Evolutionary conservation across 306 rosid species (phyloP).

Genomic region (Urtica urens): DNA sequence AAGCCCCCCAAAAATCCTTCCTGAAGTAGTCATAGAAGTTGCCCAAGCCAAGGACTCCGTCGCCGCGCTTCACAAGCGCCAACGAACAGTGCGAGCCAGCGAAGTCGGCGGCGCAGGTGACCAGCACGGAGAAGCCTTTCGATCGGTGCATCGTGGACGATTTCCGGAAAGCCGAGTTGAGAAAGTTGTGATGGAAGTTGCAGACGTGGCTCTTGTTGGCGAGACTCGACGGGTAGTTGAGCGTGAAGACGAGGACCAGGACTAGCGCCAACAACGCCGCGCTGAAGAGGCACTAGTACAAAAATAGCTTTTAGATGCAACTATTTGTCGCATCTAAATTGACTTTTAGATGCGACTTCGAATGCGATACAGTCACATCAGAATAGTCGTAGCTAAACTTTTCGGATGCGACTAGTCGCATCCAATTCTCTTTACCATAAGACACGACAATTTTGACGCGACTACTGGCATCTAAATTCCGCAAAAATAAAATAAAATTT

Average conservation of each 20-base stretch:
- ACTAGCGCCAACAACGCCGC: slow-evolving; percentile 61
- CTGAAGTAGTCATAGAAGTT: slow-evolving; percentile 75
- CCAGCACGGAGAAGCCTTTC: slow-evolving; percentile 61
- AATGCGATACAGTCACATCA: no score
- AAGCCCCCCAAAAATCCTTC: no score
- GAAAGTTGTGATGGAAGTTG: slow-evolving; percentile 33
- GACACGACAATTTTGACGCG: no score
- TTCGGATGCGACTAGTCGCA: no score
- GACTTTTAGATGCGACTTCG: no score
- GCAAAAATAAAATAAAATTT: no score
- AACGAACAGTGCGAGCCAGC: slow-evolving; percentile 68
- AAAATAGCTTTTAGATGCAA: no score
- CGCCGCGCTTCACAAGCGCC: slow-evolving; percentile 76
- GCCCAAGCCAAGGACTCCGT: slow-evolving; percentile 74
- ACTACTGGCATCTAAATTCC: no score
- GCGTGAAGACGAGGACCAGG: slow-evolving; percentile 60
- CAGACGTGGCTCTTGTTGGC: slow-evolving; percentile 18
- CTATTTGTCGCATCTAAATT: no score
- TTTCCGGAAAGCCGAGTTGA: slow-evolving; percentile 60
- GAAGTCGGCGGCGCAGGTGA: slow-evolving; percentile 84
- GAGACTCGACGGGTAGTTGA: slow-evolving; percentile 62
- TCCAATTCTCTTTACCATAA: no score
- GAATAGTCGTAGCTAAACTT: no score
- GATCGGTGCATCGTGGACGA: slow-evolving; percentile 61
- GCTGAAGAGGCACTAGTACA: no score